Base-by-base conservation (phyloP, 768 basidiomycete genomes). In the Pulveroboletus sp. region DNA sequence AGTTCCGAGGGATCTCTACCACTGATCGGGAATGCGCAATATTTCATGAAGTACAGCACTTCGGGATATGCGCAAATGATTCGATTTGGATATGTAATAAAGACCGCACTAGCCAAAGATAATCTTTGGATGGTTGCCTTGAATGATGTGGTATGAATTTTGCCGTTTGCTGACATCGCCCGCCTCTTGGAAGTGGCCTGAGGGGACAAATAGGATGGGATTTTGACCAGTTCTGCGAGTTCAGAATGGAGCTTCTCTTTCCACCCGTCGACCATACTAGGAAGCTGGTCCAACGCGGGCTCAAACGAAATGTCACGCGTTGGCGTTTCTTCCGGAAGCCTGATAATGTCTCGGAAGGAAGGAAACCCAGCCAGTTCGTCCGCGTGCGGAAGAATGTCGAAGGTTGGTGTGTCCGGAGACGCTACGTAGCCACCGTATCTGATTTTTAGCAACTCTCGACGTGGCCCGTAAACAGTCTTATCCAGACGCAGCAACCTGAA, bases 281-380 rank as follows among this genome's bases (percentile, higher is more conserved):
- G 40, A 6, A 51, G 6, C 16, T 54, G 43, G 35, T 22, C 45
- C 37, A 54, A 47, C 6, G 44, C 44, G 16, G 49, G 22, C 26
- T 34, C 34, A 30, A 51, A 55, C 27, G 31, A 7, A 13, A 13
- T 14, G 20, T 14, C 22, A 11, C 11, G 9, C 23, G 22, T 27
- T 2, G 12, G 5, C 2, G 34, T 27, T 20, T 12, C 40, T 34
- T 30, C 27, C 12, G 43, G 37, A 14, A 12, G 19, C 14, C 17
- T 34, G 31, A 23, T 24, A 35, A 51, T 32, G 16, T 23, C 40
- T 16, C 9, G 50, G 19, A 51, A 46, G 0, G 43, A 39, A 13
- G 44, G 20, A 11, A 51, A 38, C 3, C 10, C 31, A 20, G 32
- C 27, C 7, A 54, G 22, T 20, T 47, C 34, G n/a, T n/a, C 17